phyloP scores from a whole-genome alignment of 2,329 filamentous ascomycete species.

The Botryotinia globosa region DNA sequence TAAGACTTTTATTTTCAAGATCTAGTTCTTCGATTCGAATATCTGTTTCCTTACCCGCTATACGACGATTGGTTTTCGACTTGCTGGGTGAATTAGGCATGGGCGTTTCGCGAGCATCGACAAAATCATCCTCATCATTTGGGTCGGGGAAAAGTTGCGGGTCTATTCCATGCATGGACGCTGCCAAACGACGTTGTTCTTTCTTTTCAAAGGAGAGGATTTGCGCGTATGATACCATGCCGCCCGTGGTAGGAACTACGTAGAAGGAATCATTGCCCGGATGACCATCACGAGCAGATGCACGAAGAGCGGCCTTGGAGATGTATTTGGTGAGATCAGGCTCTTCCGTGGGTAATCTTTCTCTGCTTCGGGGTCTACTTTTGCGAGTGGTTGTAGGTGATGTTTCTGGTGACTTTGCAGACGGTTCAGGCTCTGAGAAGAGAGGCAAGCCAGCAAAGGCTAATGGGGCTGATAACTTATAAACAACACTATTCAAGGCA shows the following conservation, averaged over 20 bases:
- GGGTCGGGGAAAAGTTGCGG: constrained; percentile 44
- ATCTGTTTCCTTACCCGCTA: constrained; percentile 40
- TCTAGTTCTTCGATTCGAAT: constrained; percentile 75
- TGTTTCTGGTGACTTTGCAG: constrained; percentile 39
- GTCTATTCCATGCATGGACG: constrained; percentile 45
- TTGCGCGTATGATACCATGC: constrained; percentile 88
- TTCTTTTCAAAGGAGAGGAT: constrained; percentile 73
- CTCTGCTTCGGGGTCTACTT: constrained; percentile 25
- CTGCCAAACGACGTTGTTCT: constrained; percentile 58
- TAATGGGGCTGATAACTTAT: constrained; percentile 81
- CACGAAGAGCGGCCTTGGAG: constrained; percentile 78
- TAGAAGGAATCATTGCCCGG: constrained; percentile 78
- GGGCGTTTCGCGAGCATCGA: constrained; percentile 73
- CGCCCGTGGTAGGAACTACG: constrained; percentile 86
- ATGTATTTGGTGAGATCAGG: constrained; percentile 82
- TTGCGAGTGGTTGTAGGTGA: constrained; percentile 41
- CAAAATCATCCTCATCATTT: constrained; percentile 81
- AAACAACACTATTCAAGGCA: constrained; percentile 85
- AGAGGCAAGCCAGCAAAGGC: constrained; percentile 91
- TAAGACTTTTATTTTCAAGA: constrained; percentile 83
- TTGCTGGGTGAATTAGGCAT: constrained; percentile 44
- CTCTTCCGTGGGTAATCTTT: constrained; percentile 44
- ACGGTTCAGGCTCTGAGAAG: constrained; percentile 48
- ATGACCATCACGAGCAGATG: constrained; percentile 67
- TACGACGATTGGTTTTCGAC: constrained; percentile 34